Percentiles rank a stretch among this genome's conserved stretches.
These are phyloP conservation scores for Thelephora terrestris DNA, from an alignment of 1,284 basidiomycete genomes.

Conservation along the genomic window DNA sequence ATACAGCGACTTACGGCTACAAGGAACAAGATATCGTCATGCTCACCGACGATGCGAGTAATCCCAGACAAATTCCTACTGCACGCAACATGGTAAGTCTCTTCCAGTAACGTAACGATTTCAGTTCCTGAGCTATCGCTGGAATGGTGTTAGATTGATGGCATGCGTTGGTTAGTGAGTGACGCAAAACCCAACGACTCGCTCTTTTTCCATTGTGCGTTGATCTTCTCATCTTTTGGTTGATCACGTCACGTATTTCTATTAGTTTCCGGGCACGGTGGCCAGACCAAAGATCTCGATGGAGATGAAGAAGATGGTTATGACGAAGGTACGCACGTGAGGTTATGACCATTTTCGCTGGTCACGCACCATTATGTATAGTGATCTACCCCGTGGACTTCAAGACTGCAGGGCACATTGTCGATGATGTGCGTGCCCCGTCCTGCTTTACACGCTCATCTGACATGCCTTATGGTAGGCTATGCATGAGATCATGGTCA, in stretches of 20 bases:
- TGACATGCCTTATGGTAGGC: slow-evolving; percentile 27
- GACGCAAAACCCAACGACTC: slow-evolving; percentile 77
- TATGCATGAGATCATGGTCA: slow-evolving; percentile 67
- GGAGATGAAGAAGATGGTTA: slow-evolving; percentile 60
- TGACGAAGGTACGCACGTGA: slow-evolving; percentile 45
- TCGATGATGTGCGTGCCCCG: slow-evolving; percentile 63
- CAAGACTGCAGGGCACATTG: slow-evolving; percentile 59
- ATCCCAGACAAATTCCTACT: slow-evolving; percentile 63
- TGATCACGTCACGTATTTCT: background rate
- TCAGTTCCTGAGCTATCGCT: background rate
- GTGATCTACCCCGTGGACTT: slow-evolving; percentile 84
- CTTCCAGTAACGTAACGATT: background rate
- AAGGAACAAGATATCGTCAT: slow-evolving; percentile 77
- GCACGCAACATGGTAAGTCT: slow-evolving; percentile 67
- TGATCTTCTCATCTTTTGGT: background rate
- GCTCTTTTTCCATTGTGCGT: slow-evolving; percentile 85
- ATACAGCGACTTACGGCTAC: slow-evolving; percentile 59
- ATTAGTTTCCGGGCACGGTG: slow-evolving; percentile 74
- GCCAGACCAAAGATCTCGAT: slow-evolving; percentile 66
- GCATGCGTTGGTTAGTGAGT: slow-evolving; percentile 85
- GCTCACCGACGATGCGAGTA: slow-evolving; percentile 66
- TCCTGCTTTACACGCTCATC: background rate
- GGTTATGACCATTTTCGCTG: background rate
- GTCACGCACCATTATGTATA: slow-evolving; percentile 16
- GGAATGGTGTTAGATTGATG: slow-evolving; percentile 42